Base-by-base conservation (phyloP, 2,329 filamentous ascomycete genomes). In the Zarea fungicola region DNA sequence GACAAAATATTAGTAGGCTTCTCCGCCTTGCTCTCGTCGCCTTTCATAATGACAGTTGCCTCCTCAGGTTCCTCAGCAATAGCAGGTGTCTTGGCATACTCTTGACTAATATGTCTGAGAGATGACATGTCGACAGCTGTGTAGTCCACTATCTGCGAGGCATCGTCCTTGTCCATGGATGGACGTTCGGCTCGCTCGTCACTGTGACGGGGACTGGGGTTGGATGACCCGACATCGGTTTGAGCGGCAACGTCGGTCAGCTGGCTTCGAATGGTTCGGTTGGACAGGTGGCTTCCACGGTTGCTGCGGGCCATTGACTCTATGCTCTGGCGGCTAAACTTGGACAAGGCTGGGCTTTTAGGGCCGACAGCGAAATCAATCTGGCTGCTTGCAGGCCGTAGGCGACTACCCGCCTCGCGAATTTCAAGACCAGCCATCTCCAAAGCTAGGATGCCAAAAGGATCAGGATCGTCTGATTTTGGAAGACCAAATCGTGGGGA, bases 361-460 rank as follows among this genome's bases (percentile, higher is more conserved):
- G 88, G 85, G 45, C 77, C 81, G 3, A 89, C 87, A 56, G 83
- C 83, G 66, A 88, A 93, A 60, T 92, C 88, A 64, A 96, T 95
- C 56, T 86, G 81, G 50, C 85, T 89, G 70, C 85, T 89, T 21
- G 80, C 75, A 3, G 90, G 89, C 48, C 89, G 76, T 47, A 80
- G 74, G 6, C 60, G 61, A 42, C 83, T 80, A 28, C 89, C 90
- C n/a, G 91, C 91, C 69, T 96, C 91, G 45, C 87, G 81, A 56
- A 97, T 93, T 58, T 92, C 88, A 49, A 96, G 72, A 3, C 92
- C 92, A 52, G 90, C 87, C 72, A 89, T 85, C 62, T 96, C 89
- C n/a, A 97, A 71, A 7, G 92, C 91, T 55, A 91, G 78, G 22
- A 96, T 87, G 21, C 92, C 92, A 61, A 88, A 97, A 1, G 92